These are phyloP conservation scores for Lavandula angustifolia DNA, from an alignment of 257 asterid species.

Conservation along the genomic window DNA sequence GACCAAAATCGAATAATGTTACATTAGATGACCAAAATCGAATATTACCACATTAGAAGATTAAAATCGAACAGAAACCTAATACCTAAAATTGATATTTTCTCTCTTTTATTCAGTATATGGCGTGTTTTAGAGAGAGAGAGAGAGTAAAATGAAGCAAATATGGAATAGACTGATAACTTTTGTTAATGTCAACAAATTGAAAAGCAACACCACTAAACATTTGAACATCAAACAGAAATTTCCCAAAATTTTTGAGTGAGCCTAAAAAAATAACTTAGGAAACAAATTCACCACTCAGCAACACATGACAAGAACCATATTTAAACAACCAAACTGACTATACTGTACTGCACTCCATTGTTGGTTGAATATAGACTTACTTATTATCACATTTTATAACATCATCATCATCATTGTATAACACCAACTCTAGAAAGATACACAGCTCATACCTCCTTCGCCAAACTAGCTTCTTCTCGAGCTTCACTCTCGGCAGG, in stretches of 20 bases:
- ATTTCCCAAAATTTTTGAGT: background rate
- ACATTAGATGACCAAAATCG: no score
- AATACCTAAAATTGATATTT: no score
- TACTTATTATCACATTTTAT: conserved; percentile 42
- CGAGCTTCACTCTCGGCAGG: no score
- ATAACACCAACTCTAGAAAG: conserved; percentile 32
- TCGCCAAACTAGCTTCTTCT: conserved; percentile 36
- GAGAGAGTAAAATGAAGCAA: background rate
- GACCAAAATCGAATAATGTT: no score
- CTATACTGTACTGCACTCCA: conserved; percentile 36
- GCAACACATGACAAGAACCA: conserved; percentile 29
- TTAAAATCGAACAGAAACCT: no score
- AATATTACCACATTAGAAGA: no score
- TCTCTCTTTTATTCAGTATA: no score
- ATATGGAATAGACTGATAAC: background rate
- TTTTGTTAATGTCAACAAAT: background rate
- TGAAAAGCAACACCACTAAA: no score
- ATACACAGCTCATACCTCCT: conserved; percentile 43
- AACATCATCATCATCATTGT: conserved; percentile 25
- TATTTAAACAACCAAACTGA: conserved; percentile 45
- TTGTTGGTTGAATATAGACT: conserved; percentile 38
- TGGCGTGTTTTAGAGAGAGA: no score
- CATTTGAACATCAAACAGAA: background rate
- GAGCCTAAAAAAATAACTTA: background rate
- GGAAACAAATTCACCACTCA: conserved; percentile 42